phyloP scores from a whole-genome alignment of 2,329 filamentous ascomycete genomes.

The Xylariaceae sp. region DNA sequence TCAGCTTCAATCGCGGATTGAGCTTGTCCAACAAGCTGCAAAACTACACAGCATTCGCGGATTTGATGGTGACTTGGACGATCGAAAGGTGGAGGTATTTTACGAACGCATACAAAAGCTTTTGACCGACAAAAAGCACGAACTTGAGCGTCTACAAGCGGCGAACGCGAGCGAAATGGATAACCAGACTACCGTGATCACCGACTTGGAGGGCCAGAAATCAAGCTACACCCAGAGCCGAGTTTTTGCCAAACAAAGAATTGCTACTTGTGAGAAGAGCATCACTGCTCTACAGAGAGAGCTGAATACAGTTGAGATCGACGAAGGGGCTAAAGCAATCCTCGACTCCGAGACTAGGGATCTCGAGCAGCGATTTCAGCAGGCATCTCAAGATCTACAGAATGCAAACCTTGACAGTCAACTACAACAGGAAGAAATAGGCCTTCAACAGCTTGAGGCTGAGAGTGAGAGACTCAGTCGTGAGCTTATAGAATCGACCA shows the following conservation, averaged over 20 bases:
- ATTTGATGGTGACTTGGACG: conserved; percentile 72
- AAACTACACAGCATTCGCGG: conserved; percentile 73
- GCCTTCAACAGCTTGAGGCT: conserved; percentile 64
- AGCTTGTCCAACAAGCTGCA: conserved; percentile 73
- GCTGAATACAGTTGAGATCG: conserved; percentile 67
- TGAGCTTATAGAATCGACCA: conserved; percentile 80
- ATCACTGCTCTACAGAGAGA: conserved; percentile 60
- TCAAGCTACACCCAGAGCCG: conserved; percentile 69
- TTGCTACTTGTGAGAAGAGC: conserved; percentile 67
- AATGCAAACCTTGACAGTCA: conserved; percentile 63
- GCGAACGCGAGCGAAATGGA: conserved; percentile 70
- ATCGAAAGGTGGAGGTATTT: conserved; percentile 69
- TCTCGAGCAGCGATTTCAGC: conserved; percentile 55
- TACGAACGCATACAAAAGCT: conserved; percentile 70
- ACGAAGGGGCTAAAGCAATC: conserved; percentile 77
- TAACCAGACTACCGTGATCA: conserved; percentile 65
- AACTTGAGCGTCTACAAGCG: conserved; percentile 67
- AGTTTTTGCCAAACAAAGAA: conserved; percentile 64
- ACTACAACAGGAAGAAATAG: conserved; percentile 59
- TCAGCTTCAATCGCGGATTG: conserved; percentile 64
- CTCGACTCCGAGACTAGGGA: conserved; percentile 70
- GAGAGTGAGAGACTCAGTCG: conserved; percentile 65
- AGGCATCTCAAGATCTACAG: conserved; percentile 58
- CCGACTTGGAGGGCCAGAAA: conserved; percentile 67
- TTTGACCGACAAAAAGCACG: conserved; percentile 69